phyloP scores from a whole-genome alignment of 2,329 filamentous ascomycete genomes.

The Microdochium bolleyi region DNA sequence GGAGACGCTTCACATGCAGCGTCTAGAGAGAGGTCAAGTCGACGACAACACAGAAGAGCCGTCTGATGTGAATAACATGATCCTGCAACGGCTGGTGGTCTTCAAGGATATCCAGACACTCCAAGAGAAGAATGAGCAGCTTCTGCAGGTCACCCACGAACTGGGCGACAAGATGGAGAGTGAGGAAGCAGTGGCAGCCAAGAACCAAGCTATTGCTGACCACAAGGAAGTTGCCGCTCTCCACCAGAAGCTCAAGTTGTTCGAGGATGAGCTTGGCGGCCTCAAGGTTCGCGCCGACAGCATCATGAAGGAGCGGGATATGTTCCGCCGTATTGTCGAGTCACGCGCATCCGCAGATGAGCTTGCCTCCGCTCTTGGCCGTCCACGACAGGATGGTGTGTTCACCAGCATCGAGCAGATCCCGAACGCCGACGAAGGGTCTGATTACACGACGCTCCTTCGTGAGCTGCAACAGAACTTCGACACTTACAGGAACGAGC shows the following conservation, averaged over 20 bases:
- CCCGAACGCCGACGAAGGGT: conserved; percentile 42
- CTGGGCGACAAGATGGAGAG: conserved; percentile 87
- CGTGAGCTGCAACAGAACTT: conserved; percentile 86
- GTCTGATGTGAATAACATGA: conserved; percentile 80
- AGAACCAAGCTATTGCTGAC: conserved; percentile 54
- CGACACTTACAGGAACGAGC: conserved; percentile 82
- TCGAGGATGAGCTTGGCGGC: conserved; percentile 78
- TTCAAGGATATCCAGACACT: conserved; percentile 82
- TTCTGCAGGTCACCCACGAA: conserved; percentile 75
- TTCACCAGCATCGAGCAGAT: conserved; percentile 53
- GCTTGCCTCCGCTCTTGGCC: conserved; percentile 61
- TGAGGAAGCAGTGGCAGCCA: conserved; percentile 67
- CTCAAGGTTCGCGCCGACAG: conserved; percentile 81
- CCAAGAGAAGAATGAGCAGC: conserved; percentile 79
- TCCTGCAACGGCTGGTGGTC: conserved; percentile 80
- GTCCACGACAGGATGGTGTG: conserved; percentile 56
- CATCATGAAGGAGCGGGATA: conserved; percentile 92
- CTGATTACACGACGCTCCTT: conserved; percentile 68
- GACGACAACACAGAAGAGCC: conserved; percentile 64
- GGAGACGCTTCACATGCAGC: conserved; percentile 68
- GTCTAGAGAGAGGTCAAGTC: conserved; percentile 68
- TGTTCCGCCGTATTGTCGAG: conserved; percentile 91
- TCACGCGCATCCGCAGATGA: conserved; percentile 56
- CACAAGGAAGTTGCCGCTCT: conserved; percentile 67
- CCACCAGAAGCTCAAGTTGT: conserved; percentile 62